Base-by-base conservation (phyloP, 768 basidiomycete genomes). In the Leccinum longicurvipes region DNA sequence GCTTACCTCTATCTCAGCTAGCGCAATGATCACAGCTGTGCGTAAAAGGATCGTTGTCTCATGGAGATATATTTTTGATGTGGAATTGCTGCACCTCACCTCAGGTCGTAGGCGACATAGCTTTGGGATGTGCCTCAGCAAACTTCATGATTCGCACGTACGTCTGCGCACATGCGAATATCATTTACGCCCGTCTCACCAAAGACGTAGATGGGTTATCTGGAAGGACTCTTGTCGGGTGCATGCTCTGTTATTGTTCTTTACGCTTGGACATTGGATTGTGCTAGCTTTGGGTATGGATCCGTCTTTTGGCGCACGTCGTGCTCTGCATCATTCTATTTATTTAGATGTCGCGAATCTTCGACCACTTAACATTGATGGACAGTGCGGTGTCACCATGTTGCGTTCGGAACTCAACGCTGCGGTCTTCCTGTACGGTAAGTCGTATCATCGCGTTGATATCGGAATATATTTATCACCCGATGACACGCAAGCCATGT, bases 81-180 rank as follows among this genome's bases (percentile, higher is more conserved):
- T 65, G 21, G 3, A 10, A 15, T 6, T 17, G 8, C 19, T 14
- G 31, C 5, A 29, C 23, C 5, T 10, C 5, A 29, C 23, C 5
- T 10, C 42, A 72, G 68, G 4, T 62, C 8, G 3, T 51, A 3
- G 62, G 41, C 19, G 45, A 60, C 23, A 54, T 68, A 23, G 53
- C 31, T 23, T 24, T 70, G 1, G 66, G 54, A 23, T 63, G 51
- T 25, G 12, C 49, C 44, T 70, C 70, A 0, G 54, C 50, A 19
- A 72, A 72, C 47, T 19, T 70, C 45, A 62, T 72, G 60, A 57
- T 72, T 51, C 66, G 70, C 50, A 62, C 64, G 70, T 70, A 51
- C 53, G 68, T 51, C 29, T 8, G 9, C 8, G 17, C 34, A 36
- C 45, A 3, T 8, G 0, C 21, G 6, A 36, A 25, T 21, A 1